Conservation (phyloP, 1,284 basidiomycete genomes). For the Pascua sp. region DNA sequence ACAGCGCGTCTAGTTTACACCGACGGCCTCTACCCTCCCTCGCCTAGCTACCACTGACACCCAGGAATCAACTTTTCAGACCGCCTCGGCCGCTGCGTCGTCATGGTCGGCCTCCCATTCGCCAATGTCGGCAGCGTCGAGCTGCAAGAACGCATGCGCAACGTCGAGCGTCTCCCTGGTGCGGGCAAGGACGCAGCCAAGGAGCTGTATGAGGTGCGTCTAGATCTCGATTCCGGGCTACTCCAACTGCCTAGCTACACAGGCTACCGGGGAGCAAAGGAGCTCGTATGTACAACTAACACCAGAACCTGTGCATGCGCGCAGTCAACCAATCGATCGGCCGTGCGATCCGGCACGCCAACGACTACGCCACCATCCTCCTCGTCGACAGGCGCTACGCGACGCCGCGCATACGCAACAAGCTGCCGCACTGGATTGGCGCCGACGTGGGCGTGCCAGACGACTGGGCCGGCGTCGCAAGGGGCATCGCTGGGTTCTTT, state of each 20-base stretch:
- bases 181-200: slow-evolving; percentile 68
- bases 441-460: slow-evolving; percentile 61
- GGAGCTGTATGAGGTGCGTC: slow-evolving; percentile 67
- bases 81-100: slow-evolving; percentile 78
- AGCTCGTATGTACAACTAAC: not conserved
- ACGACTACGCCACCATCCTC: slow-evolving; percentile 77
- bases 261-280: not conserved
- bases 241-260: too few species aligned
- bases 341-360: slow-evolving; percentile 79
- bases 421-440: slow-evolving; percentile 85
- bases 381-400: slow-evolving; percentile 80
- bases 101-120: slow-evolving; percentile 89
- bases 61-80: slow-evolving; percentile 85
- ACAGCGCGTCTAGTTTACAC: not conserved
- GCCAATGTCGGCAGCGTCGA: slow-evolving; percentile 88
- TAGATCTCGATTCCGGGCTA: not conserved
- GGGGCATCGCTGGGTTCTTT: slow-evolving; percentile 67
- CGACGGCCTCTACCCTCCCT: too few species aligned
- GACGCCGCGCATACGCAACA: slow-evolving; percentile 62
- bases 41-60: not conserved
- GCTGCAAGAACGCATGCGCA: slow-evolving; percentile 84
- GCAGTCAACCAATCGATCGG: slow-evolving; percentile 96
- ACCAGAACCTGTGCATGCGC: slow-evolving; percentile 86
- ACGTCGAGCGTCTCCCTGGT: slow-evolving; percentile 57
- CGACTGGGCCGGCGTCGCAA: slow-evolving; percentile 70